These are phyloP conservation scores for Epichloe typhina DNA, from an alignment of 2,329 filamentous ascomycete species.

Conservation along the genomic window DNA sequence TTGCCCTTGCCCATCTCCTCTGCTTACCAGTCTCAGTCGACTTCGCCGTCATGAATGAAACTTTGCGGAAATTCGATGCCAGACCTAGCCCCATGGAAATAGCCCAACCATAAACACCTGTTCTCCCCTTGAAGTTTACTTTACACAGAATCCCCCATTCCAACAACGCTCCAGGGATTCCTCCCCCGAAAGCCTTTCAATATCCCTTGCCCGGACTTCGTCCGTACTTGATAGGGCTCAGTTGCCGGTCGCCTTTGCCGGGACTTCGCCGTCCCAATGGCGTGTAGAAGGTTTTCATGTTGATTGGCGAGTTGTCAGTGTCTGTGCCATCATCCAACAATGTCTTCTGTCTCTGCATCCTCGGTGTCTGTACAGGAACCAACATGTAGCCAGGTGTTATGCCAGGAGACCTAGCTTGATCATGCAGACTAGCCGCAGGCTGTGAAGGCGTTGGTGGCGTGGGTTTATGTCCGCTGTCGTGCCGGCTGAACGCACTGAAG, in stretches of 20 bases:
- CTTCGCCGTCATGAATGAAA: not conserved
- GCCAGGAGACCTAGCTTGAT: conserved; percentile 15
- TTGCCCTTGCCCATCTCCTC: not conserved
- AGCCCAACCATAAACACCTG: not conserved
- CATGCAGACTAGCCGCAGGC: conserved; percentile 7
- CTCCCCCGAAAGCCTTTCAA: not conserved
- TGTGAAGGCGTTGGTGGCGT: conserved; percentile 5
- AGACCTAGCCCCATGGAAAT: not conserved
- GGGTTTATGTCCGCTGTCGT: conserved; percentile 4
- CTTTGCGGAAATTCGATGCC: not conserved
- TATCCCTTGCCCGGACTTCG: conserved; percentile 26
- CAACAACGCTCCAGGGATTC: not conserved
- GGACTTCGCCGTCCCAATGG: conserved; percentile 34
- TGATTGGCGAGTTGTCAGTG: conserved; percentile 36
- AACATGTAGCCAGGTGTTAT: conserved; percentile 33
- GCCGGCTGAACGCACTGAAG: conserved; percentile 30
- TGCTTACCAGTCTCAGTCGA: not conserved
- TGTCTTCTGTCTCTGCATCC: conserved; percentile 28
- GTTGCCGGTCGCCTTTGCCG: conserved; percentile 34
- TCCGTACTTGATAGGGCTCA: conserved; percentile 33
- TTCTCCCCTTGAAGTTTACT: not conserved
- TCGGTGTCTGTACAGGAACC: conserved; percentile 37
- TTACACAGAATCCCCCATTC: not conserved
- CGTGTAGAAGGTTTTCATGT: conserved; percentile 29
- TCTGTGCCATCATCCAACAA: conserved; percentile 34